These are phyloP conservation scores for Xylariales sp. DNA, from an alignment of 2,329 filamentous ascomycete genomes.

Conservation along the genomic window DNA sequence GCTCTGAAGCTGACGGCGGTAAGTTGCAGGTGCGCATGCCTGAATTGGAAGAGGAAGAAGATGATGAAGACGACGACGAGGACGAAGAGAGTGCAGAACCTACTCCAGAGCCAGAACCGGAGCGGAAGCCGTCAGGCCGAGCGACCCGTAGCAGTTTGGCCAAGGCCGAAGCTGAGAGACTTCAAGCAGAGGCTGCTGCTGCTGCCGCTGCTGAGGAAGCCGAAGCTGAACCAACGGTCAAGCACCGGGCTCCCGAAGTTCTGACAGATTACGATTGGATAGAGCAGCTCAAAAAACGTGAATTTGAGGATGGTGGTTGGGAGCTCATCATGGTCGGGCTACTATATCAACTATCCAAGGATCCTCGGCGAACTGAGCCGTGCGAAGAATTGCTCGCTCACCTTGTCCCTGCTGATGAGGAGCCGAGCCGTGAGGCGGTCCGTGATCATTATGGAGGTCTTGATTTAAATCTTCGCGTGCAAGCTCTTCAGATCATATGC, in stretches of 20 bases:
- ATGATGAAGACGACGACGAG: conserved; percentile 59
- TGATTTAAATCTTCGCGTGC: conserved; percentile 77
- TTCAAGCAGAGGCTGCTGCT: conserved; percentile 56
- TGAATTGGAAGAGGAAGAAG: conserved; percentile 67
- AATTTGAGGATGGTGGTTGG: conserved; percentile 89
- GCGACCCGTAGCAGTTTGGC: conserved; percentile 83
- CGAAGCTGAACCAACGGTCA: conserved; percentile 39
- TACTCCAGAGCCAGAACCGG: conserved; percentile 66
- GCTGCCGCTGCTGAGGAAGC: conserved; percentile 39
- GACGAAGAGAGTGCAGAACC: conserved; percentile 47
- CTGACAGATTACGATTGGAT: conserved; percentile 77
- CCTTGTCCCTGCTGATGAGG: conserved; percentile 73
- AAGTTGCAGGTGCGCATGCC: conserved; percentile 76
- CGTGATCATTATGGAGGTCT: conserved; percentile 67
- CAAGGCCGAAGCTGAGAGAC: conserved; percentile 69
- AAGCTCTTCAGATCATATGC: conserved; percentile 79
- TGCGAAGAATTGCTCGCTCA: conserved; percentile 78
- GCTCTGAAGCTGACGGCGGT: conserved; percentile 69
- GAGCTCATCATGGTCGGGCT: conserved; percentile 84
- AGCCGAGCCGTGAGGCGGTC: conserved; percentile 73
- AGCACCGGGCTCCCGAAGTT: conserved; percentile 72
- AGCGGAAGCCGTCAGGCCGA: conserved; percentile 60
- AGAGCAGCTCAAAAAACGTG: conserved; percentile 73
- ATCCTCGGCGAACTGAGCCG: conserved; percentile 60
- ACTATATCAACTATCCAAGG: conserved; percentile 77